Conservation (phyloP, 495 filamentous ascomycete genomes). For the Podospora didyma region DNA sequence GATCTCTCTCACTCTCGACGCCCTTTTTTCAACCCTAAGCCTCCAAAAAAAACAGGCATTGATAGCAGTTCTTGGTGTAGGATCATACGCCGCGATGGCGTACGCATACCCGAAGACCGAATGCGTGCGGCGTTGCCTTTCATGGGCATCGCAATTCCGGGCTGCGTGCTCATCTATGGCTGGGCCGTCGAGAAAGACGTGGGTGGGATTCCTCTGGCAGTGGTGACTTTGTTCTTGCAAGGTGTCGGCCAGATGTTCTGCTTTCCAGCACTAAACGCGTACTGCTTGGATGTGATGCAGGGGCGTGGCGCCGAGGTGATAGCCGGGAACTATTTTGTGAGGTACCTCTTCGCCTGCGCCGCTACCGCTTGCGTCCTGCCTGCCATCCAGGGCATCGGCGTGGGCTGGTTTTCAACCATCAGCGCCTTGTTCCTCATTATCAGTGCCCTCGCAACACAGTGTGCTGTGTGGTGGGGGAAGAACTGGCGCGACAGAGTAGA, state of each 20-base stretch:
- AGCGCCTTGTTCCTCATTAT: constrained; percentile 51
- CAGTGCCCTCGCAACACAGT: constrained; percentile 41
- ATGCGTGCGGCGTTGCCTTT: constrained; percentile 58
- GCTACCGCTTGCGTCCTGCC: constrained; percentile 65
- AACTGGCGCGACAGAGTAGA: constrained; percentile 52
- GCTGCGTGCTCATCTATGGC: constrained; percentile 65
- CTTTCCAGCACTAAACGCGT: constrained; percentile 70
- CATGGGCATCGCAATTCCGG: constrained; percentile 57
- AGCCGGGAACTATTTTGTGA: constrained; percentile 68
- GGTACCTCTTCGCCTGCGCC: constrained; percentile 64
- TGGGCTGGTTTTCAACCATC: constrained; percentile 62
- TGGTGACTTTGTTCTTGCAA: constrained; percentile 67
- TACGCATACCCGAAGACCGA: constrained; percentile 65
- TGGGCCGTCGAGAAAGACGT: constrained; percentile 65
- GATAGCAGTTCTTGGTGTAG: constrained; percentile 27
- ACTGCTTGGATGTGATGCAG: constrained; percentile 74
- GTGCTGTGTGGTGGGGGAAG: constrained; percentile 50
- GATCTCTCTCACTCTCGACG: neutral
- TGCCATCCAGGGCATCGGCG: constrained; percentile 61
- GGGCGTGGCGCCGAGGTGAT: constrained; percentile 61
- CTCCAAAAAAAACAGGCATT: neutral
- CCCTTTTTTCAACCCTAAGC: neutral
- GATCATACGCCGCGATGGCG: constrained; percentile 16
- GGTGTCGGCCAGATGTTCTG: constrained; percentile 70
- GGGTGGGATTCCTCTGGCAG: constrained; percentile 64